These are phyloP conservation scores for Pseudogymnoascus sp. DNA, from an alignment of 2,329 filamentous ascomycete genomes.

Conservation along the genomic window DNA sequence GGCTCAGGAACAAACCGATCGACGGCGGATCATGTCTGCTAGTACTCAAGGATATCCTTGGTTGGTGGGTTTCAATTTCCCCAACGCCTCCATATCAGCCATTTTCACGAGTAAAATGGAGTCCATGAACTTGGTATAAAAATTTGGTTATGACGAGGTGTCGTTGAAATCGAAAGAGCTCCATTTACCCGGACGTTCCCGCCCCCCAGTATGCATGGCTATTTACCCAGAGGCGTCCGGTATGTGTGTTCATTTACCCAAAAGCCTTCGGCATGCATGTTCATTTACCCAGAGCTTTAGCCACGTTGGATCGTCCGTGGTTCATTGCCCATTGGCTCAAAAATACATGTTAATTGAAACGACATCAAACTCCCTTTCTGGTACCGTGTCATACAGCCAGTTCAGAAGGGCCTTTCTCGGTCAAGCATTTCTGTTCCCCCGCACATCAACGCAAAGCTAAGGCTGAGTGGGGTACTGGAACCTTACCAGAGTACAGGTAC, in stretches of 20 bases:
- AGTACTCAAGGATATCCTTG: background rate
- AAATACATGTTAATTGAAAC: background rate
- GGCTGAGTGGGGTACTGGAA: background rate
- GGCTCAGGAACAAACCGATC: background rate
- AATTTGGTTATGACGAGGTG: background rate
- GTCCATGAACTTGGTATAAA: background rate
- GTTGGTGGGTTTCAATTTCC: conserved; percentile 2
- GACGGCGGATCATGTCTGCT: background rate
- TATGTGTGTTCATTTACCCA: background rate
- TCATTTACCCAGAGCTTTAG: background rate
- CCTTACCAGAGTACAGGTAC: background rate
- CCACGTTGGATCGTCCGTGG: background rate
- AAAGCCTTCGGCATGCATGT: background rate
- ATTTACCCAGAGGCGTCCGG: background rate
- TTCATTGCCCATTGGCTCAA: background rate
- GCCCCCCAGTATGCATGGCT: background rate
- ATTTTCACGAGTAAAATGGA: background rate
- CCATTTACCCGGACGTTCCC: background rate
- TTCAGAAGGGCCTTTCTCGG: background rate
- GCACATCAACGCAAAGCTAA: background rate
- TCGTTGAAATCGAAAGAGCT: background rate
- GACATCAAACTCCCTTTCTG: background rate
- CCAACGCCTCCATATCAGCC: background rate
- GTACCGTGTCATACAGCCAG: background rate
- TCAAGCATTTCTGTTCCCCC: background rate